Evolutionary conservation across 1,284 basidiomycete species (phyloP).

Genomic region (Tremellales sp.): DNA sequence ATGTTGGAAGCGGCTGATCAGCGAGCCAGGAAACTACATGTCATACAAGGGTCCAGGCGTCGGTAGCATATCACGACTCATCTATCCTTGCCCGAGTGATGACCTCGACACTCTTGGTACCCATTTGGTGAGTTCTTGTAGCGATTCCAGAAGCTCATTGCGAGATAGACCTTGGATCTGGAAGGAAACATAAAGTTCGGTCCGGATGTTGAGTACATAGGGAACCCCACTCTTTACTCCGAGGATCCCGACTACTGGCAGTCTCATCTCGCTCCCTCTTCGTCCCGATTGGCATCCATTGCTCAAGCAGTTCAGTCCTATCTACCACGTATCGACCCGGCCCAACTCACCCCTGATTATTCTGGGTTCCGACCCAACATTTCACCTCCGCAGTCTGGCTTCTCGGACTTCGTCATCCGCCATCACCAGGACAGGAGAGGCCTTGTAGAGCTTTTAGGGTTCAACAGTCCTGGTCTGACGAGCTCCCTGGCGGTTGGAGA

Average conservation of each 20-base stretch:
- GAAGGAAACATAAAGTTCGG: constrained; percentile 86
- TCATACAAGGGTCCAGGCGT: constrained; percentile 74
- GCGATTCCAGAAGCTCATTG: constrained; percentile 20
- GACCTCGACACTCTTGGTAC: constrained; percentile 69
- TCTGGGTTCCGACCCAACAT: constrained; percentile 89
- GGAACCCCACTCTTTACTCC: constrained; percentile 53
- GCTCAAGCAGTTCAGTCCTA: constrained; percentile 59
- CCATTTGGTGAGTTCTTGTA: constrained; percentile 56
- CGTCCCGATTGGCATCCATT: constrained; percentile 65
- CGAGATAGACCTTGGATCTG: constrained; percentile 44
- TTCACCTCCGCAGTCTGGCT: constrained; percentile 65
- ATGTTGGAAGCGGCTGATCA: constrained; percentile 14
- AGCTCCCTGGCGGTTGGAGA: constrained; percentile 53
- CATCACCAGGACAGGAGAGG: constrained; percentile 40
- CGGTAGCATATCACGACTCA: constrained; percentile 63
- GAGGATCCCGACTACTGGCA: constrained; percentile 70
- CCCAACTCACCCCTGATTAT: constrained; percentile 79
- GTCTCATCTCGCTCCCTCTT: constrained; percentile 62
- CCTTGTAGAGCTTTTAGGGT: constrained; percentile 51
- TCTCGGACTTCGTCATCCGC: constrained; percentile 71
- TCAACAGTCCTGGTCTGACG: constrained; percentile 56
- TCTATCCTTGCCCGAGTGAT: constrained; percentile 82
- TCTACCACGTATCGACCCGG: constrained; percentile 64
- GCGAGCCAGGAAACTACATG: constrained; percentile 65
- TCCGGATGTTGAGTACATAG: constrained; percentile 87